Base-by-base conservation (phyloP, 1,284 basidiomycete species). In the Cerioporus squamosus region DNA sequence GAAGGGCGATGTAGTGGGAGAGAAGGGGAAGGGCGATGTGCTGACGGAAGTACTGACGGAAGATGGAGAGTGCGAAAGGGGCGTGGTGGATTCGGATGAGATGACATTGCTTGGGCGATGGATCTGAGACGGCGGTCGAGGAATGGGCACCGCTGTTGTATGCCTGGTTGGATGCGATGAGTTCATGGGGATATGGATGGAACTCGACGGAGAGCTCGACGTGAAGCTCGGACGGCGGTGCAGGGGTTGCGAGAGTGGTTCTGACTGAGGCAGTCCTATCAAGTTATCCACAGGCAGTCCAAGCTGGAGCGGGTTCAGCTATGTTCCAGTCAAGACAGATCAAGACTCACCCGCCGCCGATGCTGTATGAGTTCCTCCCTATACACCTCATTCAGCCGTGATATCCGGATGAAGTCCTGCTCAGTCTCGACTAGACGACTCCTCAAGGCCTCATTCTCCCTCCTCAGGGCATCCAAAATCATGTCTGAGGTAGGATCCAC, bases 291-390 rank as follows among this genome's bases (percentile, higher is more conserved):
- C 85, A 0, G 90, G 78, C 48, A 91, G 69, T 23, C 88, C 88
- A 23, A 91, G 77, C 90, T 93, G 53, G 22, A 15, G 4, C 57
- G 33, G 57, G 53, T 38, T 40, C 20, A 31, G 4, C 57, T 46
- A 47, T n/a, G 31, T 6, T 22, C 31, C 38, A 18, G n/a, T 31
- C 24, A 15, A 53, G 42, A 40, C 58, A 48, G 36, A 12, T 7
- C 47, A 45, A 7, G 7, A 81, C 90, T 75, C 72, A 92, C 91
- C 70, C 90, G 76, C 66, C 85, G 77, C 56, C 91, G 75, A 69
- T 90, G 85, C 44, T 90, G 86, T 58, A 93, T 86, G 58, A 93
- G 73, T 72, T 93, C 91, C 72, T 92, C 90, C 31, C 90, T 79
- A 67, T 93, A 93, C 3, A 91, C 81, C 66, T 93, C 91, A 62